Base-by-base conservation (phyloP, 352 stramenopile genomes). In the Halophytophthora batemanensis region DNA sequence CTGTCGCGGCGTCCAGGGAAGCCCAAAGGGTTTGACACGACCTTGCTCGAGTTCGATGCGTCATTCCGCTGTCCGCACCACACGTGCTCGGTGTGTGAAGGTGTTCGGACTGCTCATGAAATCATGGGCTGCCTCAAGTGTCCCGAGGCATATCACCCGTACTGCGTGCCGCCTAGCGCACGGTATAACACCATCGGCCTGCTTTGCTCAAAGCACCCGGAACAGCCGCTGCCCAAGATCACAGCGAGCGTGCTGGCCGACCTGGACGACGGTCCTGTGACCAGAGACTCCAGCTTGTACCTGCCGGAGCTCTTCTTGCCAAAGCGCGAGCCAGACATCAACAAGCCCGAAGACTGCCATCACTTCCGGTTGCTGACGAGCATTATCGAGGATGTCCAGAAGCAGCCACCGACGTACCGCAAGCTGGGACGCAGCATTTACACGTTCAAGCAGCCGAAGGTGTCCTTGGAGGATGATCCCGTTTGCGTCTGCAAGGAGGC, bases 91-190 rank as follows among this genome's bases (percentile, higher is more conserved):
- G 77, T 90, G 39, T 93, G 82, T 41, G 71, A 96, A 56, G 86
- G 71, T 59, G 80, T 63, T 23, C 90, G 85, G 65, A 89, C 77
- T 23, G 78, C 57, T 14, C 67, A 63, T 28, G 86, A 93, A n/a
- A 67, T 93, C 31, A 93, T 96, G 81, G 78, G 59, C 50, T 98
- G 94, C 64, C 69, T 98, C 22, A 82, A 96, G 53, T 98, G 94
- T 52, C 90, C 92, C 2, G 88, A 86, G 59, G 58, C 89, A 25
- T 98, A 96, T 66, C 94, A 98, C 53, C 76, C 94, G 11, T 80
- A 90, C 37, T 98, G 94, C 64, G 90, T 98, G 28, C 87, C 92
- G 15, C 92, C 92, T 0, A 91, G 76, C 59, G 78, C 85, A 29
- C 77, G 82, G 13, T 98, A 97, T 56, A 97, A 98, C 59, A 93